phyloP scores from a whole-genome alignment of 2,329 filamentous ascomycete species.

The Domatiomyces globalis region DNA sequence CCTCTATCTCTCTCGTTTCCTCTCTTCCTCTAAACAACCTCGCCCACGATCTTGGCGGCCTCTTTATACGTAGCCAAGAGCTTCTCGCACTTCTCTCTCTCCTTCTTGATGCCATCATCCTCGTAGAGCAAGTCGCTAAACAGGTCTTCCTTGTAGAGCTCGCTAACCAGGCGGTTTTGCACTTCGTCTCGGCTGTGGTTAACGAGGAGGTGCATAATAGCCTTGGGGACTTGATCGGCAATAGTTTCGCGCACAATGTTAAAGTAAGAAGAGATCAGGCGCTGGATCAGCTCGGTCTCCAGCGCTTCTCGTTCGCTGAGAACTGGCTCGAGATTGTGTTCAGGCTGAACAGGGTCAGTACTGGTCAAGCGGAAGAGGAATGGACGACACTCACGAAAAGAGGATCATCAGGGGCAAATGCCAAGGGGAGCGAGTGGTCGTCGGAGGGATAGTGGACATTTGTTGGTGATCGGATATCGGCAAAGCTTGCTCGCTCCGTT shows the following conservation, averaged over 20 bases:
- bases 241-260: slow-evolving; percentile 98
- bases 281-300: slow-evolving; percentile 93
- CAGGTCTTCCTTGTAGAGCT: slow-evolving; percentile 80
- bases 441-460: slow-evolving; percentile 29
- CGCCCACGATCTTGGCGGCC: slow-evolving; percentile 93
- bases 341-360: slow-evolving; percentile 20
- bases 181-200: slow-evolving; percentile 98
- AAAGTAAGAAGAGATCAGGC: slow-evolving; percentile 95
- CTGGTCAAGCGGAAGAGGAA: background rate
- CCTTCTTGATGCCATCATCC: slow-evolving; percentile 92
- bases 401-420: slow-evolving; percentile 28
- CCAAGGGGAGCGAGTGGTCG: slow-evolving; percentile 15
- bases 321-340: slow-evolving; percentile 55
- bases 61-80: slow-evolving; percentile 90
- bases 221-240: slow-evolving; percentile 95
- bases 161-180: slow-evolving; percentile 88
- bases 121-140: slow-evolving; percentile 94
- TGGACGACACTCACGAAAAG: slow-evolving; percentile 36
- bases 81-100: slow-evolving; percentile 96
- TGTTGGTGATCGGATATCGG: slow-evolving; percentile 23
- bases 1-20: too few species aligned
- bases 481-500: slow-evolving; percentile 32
- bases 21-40: slow-evolving; percentile 54
- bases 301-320: slow-evolving; percentile 91
- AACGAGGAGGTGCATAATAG: slow-evolving; percentile 95